Percentiles rank a stretch among this genome's conserved stretches.
Evolutionary conservation across 1,284 basidiomycete genomes (phyloP).

Genomic region (Cryptococcus sp.): DNA sequence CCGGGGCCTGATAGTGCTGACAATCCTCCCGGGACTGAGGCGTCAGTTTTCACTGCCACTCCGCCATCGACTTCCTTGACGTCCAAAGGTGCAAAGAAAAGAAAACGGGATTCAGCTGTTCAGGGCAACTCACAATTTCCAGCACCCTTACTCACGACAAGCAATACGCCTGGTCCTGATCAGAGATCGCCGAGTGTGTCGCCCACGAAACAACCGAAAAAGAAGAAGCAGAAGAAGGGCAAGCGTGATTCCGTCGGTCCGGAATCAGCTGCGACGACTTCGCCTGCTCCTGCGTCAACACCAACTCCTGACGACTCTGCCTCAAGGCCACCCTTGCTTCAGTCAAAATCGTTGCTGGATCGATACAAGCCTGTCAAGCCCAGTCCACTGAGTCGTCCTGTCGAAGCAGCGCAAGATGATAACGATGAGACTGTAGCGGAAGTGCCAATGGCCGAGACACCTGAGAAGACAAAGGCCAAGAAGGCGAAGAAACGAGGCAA

Average conservation of each 20-base stretch:
- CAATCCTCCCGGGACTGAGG: too few species aligned
- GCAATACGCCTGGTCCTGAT: neutral
- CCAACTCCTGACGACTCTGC: neutral
- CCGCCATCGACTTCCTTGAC: too few species aligned
- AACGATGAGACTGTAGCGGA: neutral
- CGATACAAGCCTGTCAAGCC: slow-evolving; percentile 31
- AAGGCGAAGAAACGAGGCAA: neutral
- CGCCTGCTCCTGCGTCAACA: neutral
- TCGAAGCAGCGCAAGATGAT: slow-evolving; percentile 6
- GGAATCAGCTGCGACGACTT: neutral
- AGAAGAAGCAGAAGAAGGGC: neutral
- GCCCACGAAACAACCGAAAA: neutral
- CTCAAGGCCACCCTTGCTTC: neutral
- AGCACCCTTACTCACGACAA: neutral
- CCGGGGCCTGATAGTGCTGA: too few species aligned
- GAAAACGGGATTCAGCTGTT: neutral
- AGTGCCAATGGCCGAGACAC: neutral
- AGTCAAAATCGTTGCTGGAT: slow-evolving; percentile 6
- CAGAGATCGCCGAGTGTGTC: neutral
- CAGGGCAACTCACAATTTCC: too few species aligned
- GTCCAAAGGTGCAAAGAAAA: slow-evolving; percentile 1
- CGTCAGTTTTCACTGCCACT: too few species aligned
- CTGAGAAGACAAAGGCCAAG: slow-evolving; percentile 1
- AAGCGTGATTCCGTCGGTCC: neutral
- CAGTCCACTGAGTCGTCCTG: slow-evolving; percentile 26